Evolutionary conservation across 2,329 filamentous ascomycete genomes (phyloP).

Genomic region (Madurella fahalii): DNA sequence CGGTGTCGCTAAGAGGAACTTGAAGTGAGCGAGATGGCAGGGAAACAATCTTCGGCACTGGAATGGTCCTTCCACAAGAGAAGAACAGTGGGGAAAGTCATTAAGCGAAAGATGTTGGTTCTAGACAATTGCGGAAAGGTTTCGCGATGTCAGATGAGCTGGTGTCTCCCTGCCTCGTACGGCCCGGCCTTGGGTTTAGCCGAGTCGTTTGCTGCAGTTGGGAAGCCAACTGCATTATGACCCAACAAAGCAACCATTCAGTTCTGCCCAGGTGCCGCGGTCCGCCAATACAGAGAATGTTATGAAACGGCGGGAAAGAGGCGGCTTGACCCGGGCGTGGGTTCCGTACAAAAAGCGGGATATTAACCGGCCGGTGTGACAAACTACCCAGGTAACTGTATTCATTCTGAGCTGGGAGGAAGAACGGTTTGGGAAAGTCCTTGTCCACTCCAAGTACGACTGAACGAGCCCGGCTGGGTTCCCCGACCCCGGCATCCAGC

Average conservation of each 20-base stretch:
- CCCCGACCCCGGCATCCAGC: too few species aligned
- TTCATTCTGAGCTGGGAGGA: too few species aligned
- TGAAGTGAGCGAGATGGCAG: conserved; percentile 1
- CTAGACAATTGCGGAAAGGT: too few species aligned
- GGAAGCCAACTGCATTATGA: conserved; percentile 3
- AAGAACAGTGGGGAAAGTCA: not conserved
- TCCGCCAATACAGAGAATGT: too few species aligned
- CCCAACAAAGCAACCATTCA: conserved; percentile 1
- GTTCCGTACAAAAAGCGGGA: too few species aligned
- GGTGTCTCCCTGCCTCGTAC: not conserved
- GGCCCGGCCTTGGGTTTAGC: not conserved
- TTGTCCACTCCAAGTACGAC: too few species aligned
- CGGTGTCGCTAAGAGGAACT: not conserved
- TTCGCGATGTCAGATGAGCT: not conserved
- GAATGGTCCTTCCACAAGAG: not conserved
- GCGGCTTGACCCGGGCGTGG: too few species aligned
- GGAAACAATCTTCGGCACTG: not conserved
- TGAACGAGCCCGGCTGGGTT: too few species aligned
- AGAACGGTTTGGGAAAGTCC: too few species aligned
- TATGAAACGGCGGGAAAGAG: too few species aligned
- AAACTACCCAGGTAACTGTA: too few species aligned
- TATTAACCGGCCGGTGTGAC: too few species aligned
- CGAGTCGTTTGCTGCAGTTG: conserved; percentile 2
- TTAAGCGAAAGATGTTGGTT: not conserved
- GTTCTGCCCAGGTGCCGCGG: not conserved